Base-by-base conservation (phyloP, 345 rosid species). In the Arabis hirsuta region DNA sequence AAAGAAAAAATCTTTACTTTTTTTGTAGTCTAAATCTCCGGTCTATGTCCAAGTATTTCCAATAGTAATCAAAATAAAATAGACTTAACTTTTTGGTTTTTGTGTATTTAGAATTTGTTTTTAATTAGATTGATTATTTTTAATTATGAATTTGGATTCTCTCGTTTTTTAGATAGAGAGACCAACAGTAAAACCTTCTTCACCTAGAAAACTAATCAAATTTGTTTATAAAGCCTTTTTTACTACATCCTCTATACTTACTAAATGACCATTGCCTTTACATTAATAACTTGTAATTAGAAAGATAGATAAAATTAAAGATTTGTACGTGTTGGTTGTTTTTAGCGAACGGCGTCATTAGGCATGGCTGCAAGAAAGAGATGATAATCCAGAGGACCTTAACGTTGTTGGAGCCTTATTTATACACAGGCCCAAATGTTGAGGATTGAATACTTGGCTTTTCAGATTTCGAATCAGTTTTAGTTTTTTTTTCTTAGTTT, bases 311-410 rank as follows among this genome's bases (percentile, higher is more conserved):
- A 1, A 36, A 55, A 52, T 16, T 16, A 53, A 32, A 7, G 1
- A 46, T 36, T 53, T 36, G 26, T 24, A 3, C 50, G 39, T 73
- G 31, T 56, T 71, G 7, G 31, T 27, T 27, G 31, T 50, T 56
- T 69, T n/a, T 72, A 53, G 14, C 10, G 80, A 91, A 70, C 6
- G 91, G 71, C 9, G 86, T 77, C 2, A 70, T 9, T 53, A 79
- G 72, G 94, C 90, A 10, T 91, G 97, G 98, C 91, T 95, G 34
- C 80, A 82, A 61, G 94, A 91, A 76, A 83, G 84, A 75, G 84
- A 77, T 74, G 82, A 78, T 55, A 76, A 65, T 3, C 96, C 91
- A 2, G 83, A 78, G 24, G 97, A 86, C 16, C 80, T 84, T 45
- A 43, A 55, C 12, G 83, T 88, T 12, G 81, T 74, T 16, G 83